Evolutionary conservation across 495 filamentous ascomycete genomes (phyloP).

Genomic region (Talaromyces nanjingensis): DNA sequence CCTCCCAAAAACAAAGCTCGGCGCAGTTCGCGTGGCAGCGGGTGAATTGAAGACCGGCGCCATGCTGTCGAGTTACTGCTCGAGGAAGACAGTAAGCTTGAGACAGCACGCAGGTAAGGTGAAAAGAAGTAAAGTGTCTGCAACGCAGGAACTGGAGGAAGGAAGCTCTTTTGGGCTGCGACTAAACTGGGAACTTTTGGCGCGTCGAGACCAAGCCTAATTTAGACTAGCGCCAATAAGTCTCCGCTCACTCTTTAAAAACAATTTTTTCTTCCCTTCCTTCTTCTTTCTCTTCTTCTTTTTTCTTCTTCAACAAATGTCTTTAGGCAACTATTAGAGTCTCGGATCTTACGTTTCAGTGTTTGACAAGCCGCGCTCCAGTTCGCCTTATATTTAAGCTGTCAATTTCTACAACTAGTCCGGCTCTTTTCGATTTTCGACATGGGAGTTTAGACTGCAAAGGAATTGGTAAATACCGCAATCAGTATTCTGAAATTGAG

Average conservation of each 20-base stretch:
- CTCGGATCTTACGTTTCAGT: constrained; percentile 93
- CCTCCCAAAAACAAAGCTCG: constrained; percentile 21
- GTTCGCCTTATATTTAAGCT: constrained; percentile 83
- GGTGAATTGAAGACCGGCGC: constrained; percentile 19
- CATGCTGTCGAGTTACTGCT: constrained; percentile 14
- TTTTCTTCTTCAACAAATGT: constrained; percentile 68
- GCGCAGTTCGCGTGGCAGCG: constrained; percentile 12
- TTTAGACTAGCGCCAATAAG: constrained; percentile 21
- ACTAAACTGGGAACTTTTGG: background rate
- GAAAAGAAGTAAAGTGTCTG: background rate
- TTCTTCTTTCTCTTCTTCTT: constrained; percentile 21
- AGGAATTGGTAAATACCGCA: constrained; percentile 40
- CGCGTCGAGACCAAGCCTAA: constrained; percentile 18
- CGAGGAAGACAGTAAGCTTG: background rate
- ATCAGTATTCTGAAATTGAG: background rate
- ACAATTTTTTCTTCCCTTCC: constrained; percentile 20
- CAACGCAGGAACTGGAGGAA: background rate
- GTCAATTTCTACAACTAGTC: constrained; percentile 65
- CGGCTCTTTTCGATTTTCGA: constrained; percentile 33
- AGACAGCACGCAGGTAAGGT: background rate
- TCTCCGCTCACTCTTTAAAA: constrained; percentile 18
- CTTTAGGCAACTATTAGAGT: constrained; percentile 99
- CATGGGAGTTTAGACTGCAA: constrained; percentile 48
- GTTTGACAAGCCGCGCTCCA: constrained; percentile 99
- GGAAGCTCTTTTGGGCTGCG: background rate